phyloP scores from a whole-genome alignment of 371 early-diverging fungal genomes.

The Rhizomucor miehei region DNA sequence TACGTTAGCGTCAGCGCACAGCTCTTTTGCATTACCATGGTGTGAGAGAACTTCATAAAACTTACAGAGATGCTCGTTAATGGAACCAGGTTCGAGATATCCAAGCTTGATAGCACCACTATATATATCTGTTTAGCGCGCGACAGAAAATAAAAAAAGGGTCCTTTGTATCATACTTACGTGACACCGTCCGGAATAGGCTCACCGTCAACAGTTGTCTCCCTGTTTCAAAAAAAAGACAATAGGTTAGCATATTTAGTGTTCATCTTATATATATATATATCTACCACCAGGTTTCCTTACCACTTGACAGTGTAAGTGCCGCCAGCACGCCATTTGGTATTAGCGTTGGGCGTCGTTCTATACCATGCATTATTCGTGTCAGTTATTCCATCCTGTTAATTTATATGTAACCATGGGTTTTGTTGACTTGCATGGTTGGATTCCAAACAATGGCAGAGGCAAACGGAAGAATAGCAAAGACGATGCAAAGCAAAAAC shows the following conservation, averaged over 20 bases:
- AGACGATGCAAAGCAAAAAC: too few relatives aligned
- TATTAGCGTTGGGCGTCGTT: conserved; percentile 5
- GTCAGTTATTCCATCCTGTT: too few relatives aligned
- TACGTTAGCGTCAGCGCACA: background rate
- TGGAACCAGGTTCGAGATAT: conserved; percentile 21
- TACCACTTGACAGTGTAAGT: conserved; percentile 18
- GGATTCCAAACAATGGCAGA: conserved; percentile 17
- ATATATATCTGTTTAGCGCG: background rate
- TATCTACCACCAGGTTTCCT: too few relatives aligned
- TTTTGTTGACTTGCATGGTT: conserved; percentile 6
- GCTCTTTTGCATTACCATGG: background rate
- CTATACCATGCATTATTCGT: too few relatives aligned
- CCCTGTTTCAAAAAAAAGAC: conserved; percentile 2
- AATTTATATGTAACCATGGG: too few relatives aligned
- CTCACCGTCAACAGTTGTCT: conserved; percentile 7
- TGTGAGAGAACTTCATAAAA: background rate
- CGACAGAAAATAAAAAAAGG: background rate
- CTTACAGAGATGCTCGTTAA: conserved; percentile 31
- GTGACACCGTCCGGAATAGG: conserved; percentile 9
- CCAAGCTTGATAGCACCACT: conserved; percentile 31
- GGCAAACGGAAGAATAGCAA: background rate
- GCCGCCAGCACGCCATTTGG: conserved; percentile 21
- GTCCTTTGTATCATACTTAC: conserved; percentile 4
- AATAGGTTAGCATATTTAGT: background rate
- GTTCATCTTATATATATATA: too few relatives aligned